Evolutionary conservation across 345 rosid species (phyloP), one percentile per base, ranked within the genome.

Genomic region (Carallia brachiata): DNA sequence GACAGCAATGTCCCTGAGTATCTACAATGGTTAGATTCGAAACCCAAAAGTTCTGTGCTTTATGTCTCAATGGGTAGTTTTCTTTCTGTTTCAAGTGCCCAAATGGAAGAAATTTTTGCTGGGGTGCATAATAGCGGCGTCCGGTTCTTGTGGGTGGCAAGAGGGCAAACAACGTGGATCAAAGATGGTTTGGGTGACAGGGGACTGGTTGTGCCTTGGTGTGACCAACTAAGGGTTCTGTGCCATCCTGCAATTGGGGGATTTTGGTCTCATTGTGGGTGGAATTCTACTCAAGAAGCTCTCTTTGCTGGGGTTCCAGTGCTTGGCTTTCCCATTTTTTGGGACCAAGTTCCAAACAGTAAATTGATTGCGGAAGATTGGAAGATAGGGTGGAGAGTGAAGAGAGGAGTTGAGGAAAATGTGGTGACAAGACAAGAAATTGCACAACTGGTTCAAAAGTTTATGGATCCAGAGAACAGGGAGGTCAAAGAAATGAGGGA

Each of bases 261-360:
- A 7, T 77, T 77, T 62, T 71, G 72, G 80, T 55, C 80, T 4
- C 80, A 77, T 56, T 77, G 80, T 23, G 80, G 80, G 16, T 77
- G 72, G 73, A 77, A 77, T 63, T 77, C 80, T 6, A 62, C 76
- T 36, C 48, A 71, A 27, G 76, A 77, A 67, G 80, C 60, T 54
- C 69, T 56, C 23, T 77, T 61, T 62, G 50, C 76, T 31, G 80
- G 80, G 10, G 65, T 71, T 62, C 80, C 80, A 47, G 37, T 77
- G 65, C 80, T 77, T 28, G 13, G 65, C 44, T 77, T 36, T 56
- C 80, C 80, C 18, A 62, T 77, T 62, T 55, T 71, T 56, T 64
- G 70, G 80, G 80, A 77, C 28, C 80, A 77, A 62, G 32, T 55
- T 36, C 54, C 76, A 0, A 58, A 71, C 48, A 27, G 73, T n/a